Evolutionary conservation across 2,329 filamentous ascomycete species (phyloP).

Genomic region (Hirsutella minnesotensis): DNA sequence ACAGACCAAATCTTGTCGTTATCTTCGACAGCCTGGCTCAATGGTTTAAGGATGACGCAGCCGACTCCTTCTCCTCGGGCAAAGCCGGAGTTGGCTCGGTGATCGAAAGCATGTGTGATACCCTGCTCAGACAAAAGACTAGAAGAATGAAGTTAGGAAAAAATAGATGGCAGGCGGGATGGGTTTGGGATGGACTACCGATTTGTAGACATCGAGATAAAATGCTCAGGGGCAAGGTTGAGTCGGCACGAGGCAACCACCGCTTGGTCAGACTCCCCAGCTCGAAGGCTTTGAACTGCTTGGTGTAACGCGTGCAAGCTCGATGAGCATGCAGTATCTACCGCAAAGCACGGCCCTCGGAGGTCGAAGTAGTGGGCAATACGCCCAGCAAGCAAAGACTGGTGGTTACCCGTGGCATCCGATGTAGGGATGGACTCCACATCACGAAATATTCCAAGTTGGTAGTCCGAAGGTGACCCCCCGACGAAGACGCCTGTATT

Average conservation of each 20-base stretch:
- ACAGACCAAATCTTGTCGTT: conserved; percentile 41
- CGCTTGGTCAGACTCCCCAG: conserved; percentile 31
- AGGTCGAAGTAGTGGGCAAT: conserved; percentile 46
- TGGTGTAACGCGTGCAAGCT: conserved; percentile 37
- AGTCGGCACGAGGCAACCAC: conserved; percentile 35
- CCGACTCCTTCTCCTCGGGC: conserved; percentile 48
- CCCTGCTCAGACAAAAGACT: conserved; percentile 34
- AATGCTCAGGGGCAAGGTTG: conserved; percentile 30
- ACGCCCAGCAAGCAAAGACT: conserved; percentile 40
- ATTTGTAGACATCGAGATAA: conserved; percentile 14
- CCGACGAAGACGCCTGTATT: conserved; percentile 39
- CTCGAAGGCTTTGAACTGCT: conserved; percentile 34
- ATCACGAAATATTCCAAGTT: conserved; percentile 30
- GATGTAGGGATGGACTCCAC: conserved; percentile 36
- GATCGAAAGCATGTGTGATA: conserved; percentile 30
- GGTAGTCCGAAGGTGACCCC: conserved; percentile 34
- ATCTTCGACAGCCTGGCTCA: conserved; percentile 40
- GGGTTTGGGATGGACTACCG: no score
- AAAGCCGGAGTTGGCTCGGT: conserved; percentile 32
- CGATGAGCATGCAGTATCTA: conserved; percentile 41
- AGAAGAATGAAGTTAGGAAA: no score
- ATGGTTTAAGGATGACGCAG: conserved; percentile 42
- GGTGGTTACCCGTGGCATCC: conserved; percentile 36
- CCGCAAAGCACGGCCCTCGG: conserved; percentile 37
- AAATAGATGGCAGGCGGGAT: no score